Percentiles rank a stretch among this genome's conserved stretches.
These are phyloP conservation scores for Auriscalpium vulgare DNA, from an alignment of 768 basidiomycete species.

Conservation along the genomic window DNA sequence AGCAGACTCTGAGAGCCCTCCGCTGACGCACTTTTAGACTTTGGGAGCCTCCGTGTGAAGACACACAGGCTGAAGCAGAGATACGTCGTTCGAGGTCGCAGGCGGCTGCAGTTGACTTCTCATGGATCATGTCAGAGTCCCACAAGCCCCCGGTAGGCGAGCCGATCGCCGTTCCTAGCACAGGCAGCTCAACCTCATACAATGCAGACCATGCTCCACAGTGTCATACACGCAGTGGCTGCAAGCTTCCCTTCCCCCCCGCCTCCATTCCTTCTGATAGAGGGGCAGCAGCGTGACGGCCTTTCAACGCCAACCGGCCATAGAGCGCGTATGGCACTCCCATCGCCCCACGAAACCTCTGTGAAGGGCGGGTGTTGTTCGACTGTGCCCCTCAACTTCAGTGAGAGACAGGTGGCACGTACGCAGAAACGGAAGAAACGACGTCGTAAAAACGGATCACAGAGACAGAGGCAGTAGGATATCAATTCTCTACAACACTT, in stretches of 20 bases:
- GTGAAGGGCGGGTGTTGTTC: neutral
- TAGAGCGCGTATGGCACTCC: neutral
- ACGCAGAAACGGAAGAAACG: too few relatives aligned
- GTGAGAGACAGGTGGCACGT: too few relatives aligned
- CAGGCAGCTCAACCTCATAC: neutral
- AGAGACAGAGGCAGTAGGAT: neutral
- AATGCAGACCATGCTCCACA: neutral
- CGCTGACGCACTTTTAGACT: conserved; percentile 11
- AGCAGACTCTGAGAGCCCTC: neutral
- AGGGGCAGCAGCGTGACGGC: neutral
- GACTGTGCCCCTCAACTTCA: neutral
- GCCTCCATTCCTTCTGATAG: neutral
- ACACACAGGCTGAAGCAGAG: conserved; percentile 20
- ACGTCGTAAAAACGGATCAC: too few relatives aligned
- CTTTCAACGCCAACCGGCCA: neutral
- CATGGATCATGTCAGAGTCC: conserved; percentile 19
- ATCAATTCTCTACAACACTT: neutral
- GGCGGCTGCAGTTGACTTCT: conserved; percentile 23
- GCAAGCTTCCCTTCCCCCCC: neutral
- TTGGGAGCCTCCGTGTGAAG: conserved; percentile 23
- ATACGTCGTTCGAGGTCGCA: conserved; percentile 18
- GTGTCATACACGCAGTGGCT: conserved; percentile 3
- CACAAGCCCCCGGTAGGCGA: neutral
- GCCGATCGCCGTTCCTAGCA: neutral
- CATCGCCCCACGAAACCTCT: neutral